Percentiles rank a stretch among this genome's conserved stretches.
These are phyloP conservation scores for Cucurbita ficifolia DNA, from an alignment of 306 rosid genomes.

Conservation along the genomic window DNA sequence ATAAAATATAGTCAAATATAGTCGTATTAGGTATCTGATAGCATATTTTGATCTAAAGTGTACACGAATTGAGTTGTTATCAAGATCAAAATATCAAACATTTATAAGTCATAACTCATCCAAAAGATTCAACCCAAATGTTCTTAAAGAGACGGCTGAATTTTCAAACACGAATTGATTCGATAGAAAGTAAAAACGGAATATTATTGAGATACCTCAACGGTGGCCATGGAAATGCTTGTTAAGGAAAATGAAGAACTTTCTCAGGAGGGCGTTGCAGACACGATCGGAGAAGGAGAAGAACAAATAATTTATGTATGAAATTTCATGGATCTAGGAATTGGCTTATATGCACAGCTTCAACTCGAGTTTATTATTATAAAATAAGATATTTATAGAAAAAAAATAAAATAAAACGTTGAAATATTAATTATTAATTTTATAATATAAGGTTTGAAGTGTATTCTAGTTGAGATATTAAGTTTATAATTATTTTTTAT, in stretches of 20 bases:
- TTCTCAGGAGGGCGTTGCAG: no score
- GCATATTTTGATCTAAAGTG: no score
- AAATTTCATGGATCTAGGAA: background rate
- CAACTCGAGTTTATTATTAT: background rate
- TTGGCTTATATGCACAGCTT: background rate
- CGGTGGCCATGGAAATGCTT: slow-evolving; percentile 1
- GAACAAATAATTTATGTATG: background rate
- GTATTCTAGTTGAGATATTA: background rate
- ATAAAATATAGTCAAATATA: no score
- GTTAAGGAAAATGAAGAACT: background rate
- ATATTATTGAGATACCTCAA: background rate
- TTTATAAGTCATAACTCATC: no score
- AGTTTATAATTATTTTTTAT: background rate
- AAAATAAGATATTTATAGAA: background rate
- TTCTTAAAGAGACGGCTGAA: no score
- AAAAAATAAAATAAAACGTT: background rate
- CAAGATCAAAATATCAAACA: no score
- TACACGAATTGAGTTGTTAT: no score
- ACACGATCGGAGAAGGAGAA: no score
- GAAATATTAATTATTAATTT: background rate
- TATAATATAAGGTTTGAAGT: background rate
- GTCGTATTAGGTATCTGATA: no score
- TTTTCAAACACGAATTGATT: background rate
- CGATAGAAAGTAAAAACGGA: background rate
- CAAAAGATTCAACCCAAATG: no score